phyloP scores from a whole-genome alignment of 495 filamentous ascomycete species.

The Hypoxylon lenormandii region DNA sequence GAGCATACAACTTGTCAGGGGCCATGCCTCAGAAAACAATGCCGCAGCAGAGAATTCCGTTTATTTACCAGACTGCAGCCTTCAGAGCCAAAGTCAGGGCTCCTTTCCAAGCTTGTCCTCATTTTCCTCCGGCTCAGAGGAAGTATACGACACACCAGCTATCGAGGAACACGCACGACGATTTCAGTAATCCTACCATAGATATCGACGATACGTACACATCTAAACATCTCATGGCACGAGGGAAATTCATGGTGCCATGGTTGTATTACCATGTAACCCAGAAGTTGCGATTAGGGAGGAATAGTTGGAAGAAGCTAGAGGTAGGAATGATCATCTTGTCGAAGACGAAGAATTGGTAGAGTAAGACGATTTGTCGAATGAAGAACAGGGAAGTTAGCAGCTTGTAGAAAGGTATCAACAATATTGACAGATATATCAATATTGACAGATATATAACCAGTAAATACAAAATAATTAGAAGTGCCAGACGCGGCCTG shows the following conservation, averaged over 20 bases:
- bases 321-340: not conserved
- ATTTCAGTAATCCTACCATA: not conserved
- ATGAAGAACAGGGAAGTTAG: not conserved
- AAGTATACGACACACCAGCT: slow-evolving; percentile 4
- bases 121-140: not conserved
- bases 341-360: not conserved
- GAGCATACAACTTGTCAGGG: slow-evolving; percentile 2
- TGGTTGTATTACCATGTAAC: slow-evolving; percentile 2
- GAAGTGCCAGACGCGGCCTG: slow-evolving; percentile 47
- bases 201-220: slow-evolving; percentile 5
- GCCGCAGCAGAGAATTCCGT: not conserved
- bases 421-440: slow-evolving; percentile 34
- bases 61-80: not conserved
- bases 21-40: not conserved
- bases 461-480: slow-evolving; percentile 43
- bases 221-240: slow-evolving; percentile 5
- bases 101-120: not conserved
- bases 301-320: not conserved
- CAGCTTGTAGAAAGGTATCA: slow-evolving; percentile 32
- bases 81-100: too few species aligned
- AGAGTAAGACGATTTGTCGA: not conserved
- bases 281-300: not conserved
- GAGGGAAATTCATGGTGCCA: not conserved
- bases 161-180: not conserved
- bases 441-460: slow-evolving; percentile 29